Conservation (phyloP, 2,329 filamentous ascomycete genomes). For the Colletotrichum spinosum region DNA sequence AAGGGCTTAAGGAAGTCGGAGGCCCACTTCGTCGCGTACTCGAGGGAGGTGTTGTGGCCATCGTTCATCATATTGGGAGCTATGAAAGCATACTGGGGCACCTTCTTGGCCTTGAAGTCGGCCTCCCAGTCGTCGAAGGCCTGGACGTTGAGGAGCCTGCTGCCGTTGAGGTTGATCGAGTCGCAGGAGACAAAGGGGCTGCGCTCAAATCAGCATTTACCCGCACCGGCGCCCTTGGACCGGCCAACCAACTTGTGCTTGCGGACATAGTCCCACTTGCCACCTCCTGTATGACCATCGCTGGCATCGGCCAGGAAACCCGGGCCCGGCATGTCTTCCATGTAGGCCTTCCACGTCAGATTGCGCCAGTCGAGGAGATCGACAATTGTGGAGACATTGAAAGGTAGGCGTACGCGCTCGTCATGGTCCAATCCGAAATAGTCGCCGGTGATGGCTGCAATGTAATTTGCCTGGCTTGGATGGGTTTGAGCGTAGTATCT, state of each 20-base stretch:
- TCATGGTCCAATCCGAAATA: slow-evolving; percentile 62
- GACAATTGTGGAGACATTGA: slow-evolving; percentile 51
- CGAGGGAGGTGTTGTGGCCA: slow-evolving; percentile 69
- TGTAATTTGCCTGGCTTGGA: slow-evolving; percentile 60
- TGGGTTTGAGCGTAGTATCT: slow-evolving; percentile 60
- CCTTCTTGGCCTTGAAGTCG: slow-evolving; percentile 64
- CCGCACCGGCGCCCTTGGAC: background rate
- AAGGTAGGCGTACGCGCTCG: slow-evolving; percentile 55
- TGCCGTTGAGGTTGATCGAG: slow-evolving; percentile 52
- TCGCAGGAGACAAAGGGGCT: slow-evolving; percentile 57
- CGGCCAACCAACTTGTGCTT: slow-evolving; percentile 38
- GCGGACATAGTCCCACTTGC: slow-evolving; percentile 43
- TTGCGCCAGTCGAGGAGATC: slow-evolving; percentile 47
- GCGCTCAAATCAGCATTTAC: slow-evolving; percentile 37
- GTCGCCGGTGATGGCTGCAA: slow-evolving; percentile 58
- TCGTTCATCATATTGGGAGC: slow-evolving; percentile 74
- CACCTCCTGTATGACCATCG: slow-evolving; percentile 45
- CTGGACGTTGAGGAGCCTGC: slow-evolving; percentile 69
- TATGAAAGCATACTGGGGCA: slow-evolving; percentile 76
- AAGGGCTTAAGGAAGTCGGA: slow-evolving; percentile 65
- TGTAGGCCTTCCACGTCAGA: slow-evolving; percentile 49
- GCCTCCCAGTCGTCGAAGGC: slow-evolving; percentile 71
- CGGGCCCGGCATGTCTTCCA: slow-evolving; percentile 48
- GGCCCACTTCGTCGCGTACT: slow-evolving; percentile 63
- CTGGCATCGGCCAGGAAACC: slow-evolving; percentile 58